Base-by-base conservation (phyloP, 306 rosid genomes). In the Sechiopsis laciniata region DNA sequence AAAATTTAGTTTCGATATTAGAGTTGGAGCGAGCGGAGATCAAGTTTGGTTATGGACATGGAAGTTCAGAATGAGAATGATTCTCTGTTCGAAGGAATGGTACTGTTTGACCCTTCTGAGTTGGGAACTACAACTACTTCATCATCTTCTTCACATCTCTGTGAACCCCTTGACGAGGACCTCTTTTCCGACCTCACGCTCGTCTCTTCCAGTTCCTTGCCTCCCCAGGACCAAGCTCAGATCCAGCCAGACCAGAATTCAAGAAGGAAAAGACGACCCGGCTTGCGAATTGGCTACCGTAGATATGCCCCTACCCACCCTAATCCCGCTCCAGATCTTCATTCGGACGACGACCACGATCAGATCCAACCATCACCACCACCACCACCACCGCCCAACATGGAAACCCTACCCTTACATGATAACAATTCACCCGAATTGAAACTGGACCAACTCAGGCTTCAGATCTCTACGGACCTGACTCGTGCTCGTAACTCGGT, bases 11-110 rank as follows among this genome's bases (percentile, higher is more conserved):
- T n/a, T n/a, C n/a, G n/a, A n/a, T n/a, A n/a, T n/a, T n/a, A n/a
- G n/a, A n/a, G n/a, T n/a, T n/a, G n/a, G n/a, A n/a, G n/a, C n/a
- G n/a, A n/a, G n/a, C n/a, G n/a, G n/a, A n/a, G n/a, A n/a, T n/a
- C n/a, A n/a, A n/a, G n/a, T n/a, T n/a, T n/a, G n/a, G n/a, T n/a
- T n/a, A n/a, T n/a, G n/a, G n/a, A n/a, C n/a, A n/a, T n/a, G n/a
- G n/a, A n/a, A n/a, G n/a, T n/a, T n/a, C n/a, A 19, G 55, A 75
- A 76, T 46, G 83, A 82, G 16, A 83, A 82, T 77, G 96, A 86
- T 80, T 90, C 96, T 7, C 84, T 90, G 24, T 90, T 90, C 61
- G 96, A 90, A 73, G 96, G 96, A 55, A 90, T 90, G 96, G 88
- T 80, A 0, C 80, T 90, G 42, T 90, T 90, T 63, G 77, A 81